Evolutionary conservation across 2,329 filamentous ascomycete genomes (phyloP), one percentile per base, ranked within the genome.

Genomic region (Huntiella bhutanensis): DNA sequence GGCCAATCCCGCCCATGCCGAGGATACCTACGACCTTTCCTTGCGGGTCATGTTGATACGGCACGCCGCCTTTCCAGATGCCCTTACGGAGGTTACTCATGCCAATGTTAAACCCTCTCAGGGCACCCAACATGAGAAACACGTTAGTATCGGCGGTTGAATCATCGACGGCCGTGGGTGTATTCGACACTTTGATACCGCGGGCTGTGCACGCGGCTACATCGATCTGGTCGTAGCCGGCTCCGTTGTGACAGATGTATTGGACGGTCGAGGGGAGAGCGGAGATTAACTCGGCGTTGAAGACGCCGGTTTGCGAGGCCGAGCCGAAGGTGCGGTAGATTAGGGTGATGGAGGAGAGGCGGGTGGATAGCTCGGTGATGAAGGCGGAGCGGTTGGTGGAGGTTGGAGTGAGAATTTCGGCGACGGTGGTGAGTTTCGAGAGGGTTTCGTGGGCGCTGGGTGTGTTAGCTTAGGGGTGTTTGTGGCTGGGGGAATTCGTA

Each of bases 181-280:
- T 79, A 60, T 92, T 91, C 52, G 82, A 85, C 33, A 93, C 80
- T 37, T 66, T 69, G 52, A 92, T 70, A 17, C 66, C 65, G 45
- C 74, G 75, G 1, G 66, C 65, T 7, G 75, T 80, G 65, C 82
- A 88, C 35, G 80, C 79, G 41, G 71, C 59, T 6, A 87, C 67
- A 59, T 87, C 78, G 52, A 92, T 68, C 59, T 86, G 80, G 60
- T 93, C 85, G 62, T 93, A 93, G 34, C 86, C 86, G 47, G 85
- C 82, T 51, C 82, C 78, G 53, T 75, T 75, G 58, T 78, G 74
- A 55, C 69, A 74, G 52, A 80, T 62, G 54, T 72, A 79, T 50
- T 63, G 64, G 38, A 78, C 59, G 12, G 64, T 66, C n/a, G 58
- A 52, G 4, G 75, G 74, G 15, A 78, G 59, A 1, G 60, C 67